These are phyloP conservation scores for Lepidium aucheri DNA, from an alignment of 345 rosid genomes.

Conservation along the genomic window DNA sequence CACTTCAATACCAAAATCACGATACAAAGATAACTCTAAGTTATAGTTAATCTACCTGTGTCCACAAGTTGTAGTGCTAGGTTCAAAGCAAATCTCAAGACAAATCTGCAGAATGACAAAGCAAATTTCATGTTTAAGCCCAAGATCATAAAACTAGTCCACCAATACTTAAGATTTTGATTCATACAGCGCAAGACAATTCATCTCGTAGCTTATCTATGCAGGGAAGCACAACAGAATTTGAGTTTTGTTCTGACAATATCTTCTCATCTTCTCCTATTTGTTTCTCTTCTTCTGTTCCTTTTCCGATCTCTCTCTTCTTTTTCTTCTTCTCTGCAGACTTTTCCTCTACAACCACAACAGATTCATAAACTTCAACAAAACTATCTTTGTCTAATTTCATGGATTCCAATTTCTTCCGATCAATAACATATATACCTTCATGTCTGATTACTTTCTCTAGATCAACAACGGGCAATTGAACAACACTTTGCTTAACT, in stretches of 20 bases:
- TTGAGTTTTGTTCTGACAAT: conserved; percentile 18
- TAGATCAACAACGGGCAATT: conserved; percentile 40
- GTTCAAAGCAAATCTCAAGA: conserved; percentile 90
- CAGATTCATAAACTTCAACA: background rate
- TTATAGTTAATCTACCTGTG: conserved; percentile 52
- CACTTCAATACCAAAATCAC: background rate
- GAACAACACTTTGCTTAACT: conserved; percentile 37
- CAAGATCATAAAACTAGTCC: background rate
- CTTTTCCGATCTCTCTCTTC: conserved; percentile 18
- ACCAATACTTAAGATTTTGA: background rate
- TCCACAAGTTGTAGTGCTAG: conserved; percentile 90
- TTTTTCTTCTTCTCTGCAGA: conserved; percentile 29
- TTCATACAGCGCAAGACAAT: conserved; percentile 88
- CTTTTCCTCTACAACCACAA: conserved; percentile 12
- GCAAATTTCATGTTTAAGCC: background rate
- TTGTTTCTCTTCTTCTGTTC: conserved; percentile 17
- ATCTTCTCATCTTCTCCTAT: conserved; percentile 20
- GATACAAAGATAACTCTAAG: background rate
- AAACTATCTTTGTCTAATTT: background rate
- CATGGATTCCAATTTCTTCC: background rate
- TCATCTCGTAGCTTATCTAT: conserved; percentile 84
- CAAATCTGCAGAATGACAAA: conserved; percentile 51
- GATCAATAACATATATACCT: conserved; percentile 18
- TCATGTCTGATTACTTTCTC: conserved; percentile 38
- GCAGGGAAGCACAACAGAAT: conserved; percentile 35